These are phyloP conservation scores for Gryganskiella cystojenkinii DNA, from an alignment of 192 early-diverging fungal genomes.

Conservation along the genomic window DNA sequence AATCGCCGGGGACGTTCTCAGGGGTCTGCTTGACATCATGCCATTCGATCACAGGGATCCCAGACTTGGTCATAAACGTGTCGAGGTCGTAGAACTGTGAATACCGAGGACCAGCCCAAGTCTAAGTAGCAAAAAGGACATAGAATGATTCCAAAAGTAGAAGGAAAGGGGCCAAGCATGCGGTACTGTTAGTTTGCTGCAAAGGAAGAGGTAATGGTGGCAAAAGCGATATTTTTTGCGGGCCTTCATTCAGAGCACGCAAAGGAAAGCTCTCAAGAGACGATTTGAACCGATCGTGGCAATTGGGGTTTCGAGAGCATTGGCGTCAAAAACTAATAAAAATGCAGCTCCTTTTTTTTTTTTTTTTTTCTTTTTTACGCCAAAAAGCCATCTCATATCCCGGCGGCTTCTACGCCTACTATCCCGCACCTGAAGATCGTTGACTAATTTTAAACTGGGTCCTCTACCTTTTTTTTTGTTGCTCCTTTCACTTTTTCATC, in stretches of 20 bases:
- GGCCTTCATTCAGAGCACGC: too few relatives aligned
- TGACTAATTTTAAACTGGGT: too few relatives aligned
- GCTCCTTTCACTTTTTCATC: too few relatives aligned
- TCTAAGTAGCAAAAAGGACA: not conserved
- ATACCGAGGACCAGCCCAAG: slow-evolving; percentile 36
- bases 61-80: slow-evolving; percentile 12
- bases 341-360: not conserved
- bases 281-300: too few relatives aligned
- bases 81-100: slow-evolving; percentile 37
- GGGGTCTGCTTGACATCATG: slow-evolving; percentile 34
- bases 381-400: not conserved
- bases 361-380: not conserved
- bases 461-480: too few relatives aligned
- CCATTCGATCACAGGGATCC: slow-evolving; percentile 33
- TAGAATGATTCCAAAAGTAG: not conserved
- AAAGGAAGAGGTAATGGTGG: not conserved
- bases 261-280: too few relatives aligned
- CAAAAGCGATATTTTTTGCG: too few relatives aligned
- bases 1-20: slow-evolving; percentile 10
- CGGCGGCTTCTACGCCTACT: too few relatives aligned
- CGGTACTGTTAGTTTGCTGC: not conserved
- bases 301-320: too few relatives aligned
- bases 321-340: too few relatives aligned
- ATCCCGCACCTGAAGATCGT: too few relatives aligned
- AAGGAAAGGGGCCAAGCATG: not conserved